phyloP scores from a whole-genome alignment of 257 asterid species.

The Solanum peruvianum region DNA sequence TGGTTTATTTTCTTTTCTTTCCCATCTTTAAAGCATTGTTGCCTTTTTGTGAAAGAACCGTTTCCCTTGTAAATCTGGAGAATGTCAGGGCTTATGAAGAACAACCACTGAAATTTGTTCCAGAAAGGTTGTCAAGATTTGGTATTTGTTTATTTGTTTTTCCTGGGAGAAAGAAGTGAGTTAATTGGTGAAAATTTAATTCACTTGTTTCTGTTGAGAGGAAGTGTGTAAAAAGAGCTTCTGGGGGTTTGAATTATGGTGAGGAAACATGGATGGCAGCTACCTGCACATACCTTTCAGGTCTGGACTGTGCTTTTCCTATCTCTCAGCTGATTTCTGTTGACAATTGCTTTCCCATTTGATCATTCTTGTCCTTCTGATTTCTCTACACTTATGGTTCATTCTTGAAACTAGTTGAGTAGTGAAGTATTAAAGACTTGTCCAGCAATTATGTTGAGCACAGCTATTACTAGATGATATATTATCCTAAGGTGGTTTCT shows the following conservation, averaged over 20 bases:
- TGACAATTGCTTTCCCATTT: neutral
- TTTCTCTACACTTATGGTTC: neutral
- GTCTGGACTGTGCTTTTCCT: constrained; percentile 14
- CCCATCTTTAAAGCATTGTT: neutral
- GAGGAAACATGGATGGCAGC: constrained; percentile 98
- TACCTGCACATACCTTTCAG: constrained; percentile 98
- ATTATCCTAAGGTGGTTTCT: neutral
- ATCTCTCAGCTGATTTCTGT: neutral
- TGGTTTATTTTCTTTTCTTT: neutral
- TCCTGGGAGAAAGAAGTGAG: neutral
- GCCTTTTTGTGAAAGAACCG: neutral
- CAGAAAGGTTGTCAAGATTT: neutral
- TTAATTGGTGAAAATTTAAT: neutral
- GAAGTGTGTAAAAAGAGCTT: neutral
- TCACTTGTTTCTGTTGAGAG: constrained; percentile 8
- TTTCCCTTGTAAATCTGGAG: neutral
- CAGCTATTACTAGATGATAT: neutral
- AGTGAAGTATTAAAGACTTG: neutral
- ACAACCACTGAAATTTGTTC: neutral
- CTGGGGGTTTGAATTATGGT: constrained; percentile 40
- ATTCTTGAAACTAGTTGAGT: neutral
- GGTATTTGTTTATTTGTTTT: neutral
- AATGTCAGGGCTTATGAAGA: neutral
- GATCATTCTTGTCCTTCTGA: neutral
- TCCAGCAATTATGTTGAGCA: neutral